Evolutionary conservation across 2,329 filamentous ascomycete species (phyloP), one percentile per base, ranked within the genome.

Genomic region (Colletotrichum spinosum): DNA sequence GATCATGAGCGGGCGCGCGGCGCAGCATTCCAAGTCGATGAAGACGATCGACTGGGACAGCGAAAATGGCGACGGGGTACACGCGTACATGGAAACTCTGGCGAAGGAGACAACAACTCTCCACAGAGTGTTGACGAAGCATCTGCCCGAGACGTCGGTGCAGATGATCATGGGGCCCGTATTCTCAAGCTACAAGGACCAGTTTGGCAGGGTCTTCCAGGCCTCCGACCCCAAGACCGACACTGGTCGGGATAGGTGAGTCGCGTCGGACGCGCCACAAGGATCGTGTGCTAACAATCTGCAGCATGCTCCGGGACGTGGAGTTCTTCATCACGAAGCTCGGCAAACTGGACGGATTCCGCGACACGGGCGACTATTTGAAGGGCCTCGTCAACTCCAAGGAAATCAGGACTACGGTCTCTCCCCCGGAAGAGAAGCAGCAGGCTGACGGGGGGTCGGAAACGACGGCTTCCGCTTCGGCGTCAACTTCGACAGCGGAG

Each of bases 151-250:
- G 68, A 84, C 86, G 59, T 90, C 91, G 1, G 90, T 97, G 2
- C 84, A 86, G 58, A 88, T 92, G 80, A 97, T 97, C 72, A 97
- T 97, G 92, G 81, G 84, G 17, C 91, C 92, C 1, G 93, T 97
- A 1, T 97, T 97, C 76, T 83, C 85, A 42, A 93, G 88, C 75
- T 97, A 97, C 76, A 89, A 88, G 72, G 90, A 92, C 61, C 92
- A 95, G 72, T 90, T 96, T 75, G 89, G 90, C 15, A 86, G 85
- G 69, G 90, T 90, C 10, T 90, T 96, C 70, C 80, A 84, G 48
- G 88, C 88, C 45, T 86, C 90, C 25, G 80, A 83, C 35, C 83
- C 93, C 25, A 88, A 85, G 76, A 93, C 88, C 7, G 85, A 88
- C 69, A 80, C 80, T 55, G 93, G 92, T 4, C 89, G 90, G 71